Evolutionary conservation across 75 land plant genomes (phyloP), one percentile per base, ranked within the genome.

Genomic region (Cryptomeria japonica): DNA sequence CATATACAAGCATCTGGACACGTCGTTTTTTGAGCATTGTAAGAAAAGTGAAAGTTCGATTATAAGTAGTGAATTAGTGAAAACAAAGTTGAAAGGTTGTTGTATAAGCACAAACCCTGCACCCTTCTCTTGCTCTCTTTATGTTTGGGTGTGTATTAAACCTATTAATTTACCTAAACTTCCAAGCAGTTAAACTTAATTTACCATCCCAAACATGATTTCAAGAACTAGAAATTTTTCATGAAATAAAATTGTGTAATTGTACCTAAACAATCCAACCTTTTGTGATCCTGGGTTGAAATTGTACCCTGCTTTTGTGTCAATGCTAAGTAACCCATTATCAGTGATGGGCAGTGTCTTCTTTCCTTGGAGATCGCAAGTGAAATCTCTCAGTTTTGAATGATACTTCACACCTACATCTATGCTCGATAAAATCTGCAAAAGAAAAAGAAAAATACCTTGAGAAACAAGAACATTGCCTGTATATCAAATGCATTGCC

Each of bases 391-490:
- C 22, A 83, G 36, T 76, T 88, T 76, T 37, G 92, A 86, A 80
- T 92, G 92, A 87, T 88, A 92, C 85, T 87, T 90, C 19, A 90
- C 93, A 31, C 93, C 92, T 70, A 91, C 90, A 87, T 92, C 93
- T 46, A 92, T 84, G 86, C 84, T 92, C 83, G 93, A 88, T 51
- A 92, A 25, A 41, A 88, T 61, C 93, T 92, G 92, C 88, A 90
- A 37, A 39, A 80, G 49, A 42, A 38, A 88, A 64, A 42, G 53
- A 88, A 47, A 85, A 36, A 88, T 22, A 22, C 7, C 47, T 80
- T 80, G 32, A 80, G 83, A 19, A 44, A 25, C 49, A 44, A 16
- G 83, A 80, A 7, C 16, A 42, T 44, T 44, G 22, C 47, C 37
- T 28, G 8, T 28, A 25, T 44, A 80, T 80, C 83, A 41, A 80